phyloP scores from a whole-genome alignment of 1,139 yeast species.

The Geotrichum macrosporum region DNA sequence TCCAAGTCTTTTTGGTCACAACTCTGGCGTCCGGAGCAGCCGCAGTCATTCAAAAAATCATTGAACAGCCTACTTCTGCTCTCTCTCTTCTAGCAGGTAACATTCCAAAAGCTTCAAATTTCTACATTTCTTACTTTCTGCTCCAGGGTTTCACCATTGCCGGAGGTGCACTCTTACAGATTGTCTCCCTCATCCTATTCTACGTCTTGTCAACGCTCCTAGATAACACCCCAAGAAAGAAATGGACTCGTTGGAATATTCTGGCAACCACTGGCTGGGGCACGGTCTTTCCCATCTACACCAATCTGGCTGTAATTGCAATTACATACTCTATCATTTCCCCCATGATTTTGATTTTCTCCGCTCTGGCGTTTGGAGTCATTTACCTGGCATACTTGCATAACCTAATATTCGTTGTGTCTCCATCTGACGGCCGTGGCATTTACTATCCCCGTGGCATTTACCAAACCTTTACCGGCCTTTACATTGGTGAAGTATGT shows the following conservation, averaged over 20 bases:
- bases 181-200: conserved; percentile 65
- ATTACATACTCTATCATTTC: conserved; percentile 78
- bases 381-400: conserved; percentile 76
- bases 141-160: conserved; percentile 83
- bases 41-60: conserved; percentile 64
- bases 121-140: conserved; percentile 51
- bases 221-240: conserved; percentile 82
- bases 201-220: conserved; percentile 68
- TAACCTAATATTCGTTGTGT: conserved; percentile 68
- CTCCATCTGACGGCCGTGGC: conserved; percentile 74
- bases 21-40: conserved; percentile 81
- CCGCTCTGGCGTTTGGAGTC: conserved; percentile 62
- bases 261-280: conserved; percentile 78
- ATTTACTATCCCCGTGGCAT: conserved; percentile 81
- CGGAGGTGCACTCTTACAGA: conserved; percentile 74
- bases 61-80: conserved; percentile 60
- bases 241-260: conserved; percentile 65
- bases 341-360: conserved; percentile 69
- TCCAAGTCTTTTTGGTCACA: conserved; percentile 72
- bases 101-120: conserved; percentile 86
- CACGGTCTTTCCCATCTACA: conserved; percentile 77
- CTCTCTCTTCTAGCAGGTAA: conserved; percentile 64
- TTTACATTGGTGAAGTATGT: conserved; percentile 83
- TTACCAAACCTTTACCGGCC: conserved; percentile 81
- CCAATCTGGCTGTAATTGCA: conserved; percentile 75